phyloP scores from a whole-genome alignment of 139 green algal species.

The Chlorella sp. region DNA sequence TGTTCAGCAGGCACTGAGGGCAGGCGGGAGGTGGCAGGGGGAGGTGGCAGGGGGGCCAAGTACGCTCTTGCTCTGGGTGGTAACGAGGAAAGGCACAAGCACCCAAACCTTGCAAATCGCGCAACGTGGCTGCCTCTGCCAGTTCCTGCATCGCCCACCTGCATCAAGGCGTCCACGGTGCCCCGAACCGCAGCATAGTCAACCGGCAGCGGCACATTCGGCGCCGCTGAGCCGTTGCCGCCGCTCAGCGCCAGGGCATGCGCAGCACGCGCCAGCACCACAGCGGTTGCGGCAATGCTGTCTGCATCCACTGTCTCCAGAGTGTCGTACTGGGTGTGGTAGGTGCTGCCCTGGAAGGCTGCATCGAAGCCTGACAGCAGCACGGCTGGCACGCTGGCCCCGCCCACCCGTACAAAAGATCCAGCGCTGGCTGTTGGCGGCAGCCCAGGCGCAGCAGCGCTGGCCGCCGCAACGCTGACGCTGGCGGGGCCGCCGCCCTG shows the following conservation, averaged over 20 bases:
- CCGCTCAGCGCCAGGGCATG: conserved; percentile 53
- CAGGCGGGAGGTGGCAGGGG: too few relatives aligned
- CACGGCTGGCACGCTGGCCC: conserved; percentile 39
- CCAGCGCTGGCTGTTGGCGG: conserved; percentile 75
- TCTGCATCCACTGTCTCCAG: neutral
- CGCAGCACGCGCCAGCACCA: conserved; percentile 60
- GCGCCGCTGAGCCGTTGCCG: neutral
- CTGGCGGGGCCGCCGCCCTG: neutral
- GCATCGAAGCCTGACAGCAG: conserved; percentile 74
- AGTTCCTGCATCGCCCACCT: too few relatives aligned
- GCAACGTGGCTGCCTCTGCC: too few relatives aligned
- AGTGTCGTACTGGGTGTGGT: conserved; percentile 62
- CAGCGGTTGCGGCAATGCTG: conserved; percentile 47
- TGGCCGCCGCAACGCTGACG: neutral
- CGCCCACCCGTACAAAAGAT: conserved; percentile 71
- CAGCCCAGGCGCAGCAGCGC: conserved; percentile 60
- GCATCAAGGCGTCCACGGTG: neutral
- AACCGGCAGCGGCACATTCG: conserved; percentile 32
- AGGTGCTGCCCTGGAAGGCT: conserved; percentile 59
- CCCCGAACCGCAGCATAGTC: conserved; percentile 41
- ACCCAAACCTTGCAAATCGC: too few relatives aligned
- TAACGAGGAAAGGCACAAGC: neutral
- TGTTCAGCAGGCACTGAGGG: conserved; percentile 19
- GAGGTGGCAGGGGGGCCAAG: too few relatives aligned
- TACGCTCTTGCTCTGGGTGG: too few relatives aligned